These are phyloP conservation scores for Chrysochromulina parva DNA, from an alignment of 78 protist genomes.

Conservation along the genomic window DNA sequence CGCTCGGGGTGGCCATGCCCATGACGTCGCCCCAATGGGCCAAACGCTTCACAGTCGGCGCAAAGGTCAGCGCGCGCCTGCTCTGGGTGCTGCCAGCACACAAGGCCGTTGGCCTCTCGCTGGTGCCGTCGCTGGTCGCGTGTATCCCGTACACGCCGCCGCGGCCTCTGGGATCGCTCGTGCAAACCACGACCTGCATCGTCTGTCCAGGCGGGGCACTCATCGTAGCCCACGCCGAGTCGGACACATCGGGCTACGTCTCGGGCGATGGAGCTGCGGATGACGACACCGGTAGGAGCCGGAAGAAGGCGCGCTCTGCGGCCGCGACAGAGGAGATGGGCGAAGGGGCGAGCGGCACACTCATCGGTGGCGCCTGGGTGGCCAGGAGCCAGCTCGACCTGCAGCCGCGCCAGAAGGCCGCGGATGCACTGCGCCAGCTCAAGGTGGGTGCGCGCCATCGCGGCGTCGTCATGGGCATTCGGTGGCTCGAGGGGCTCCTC, in stretches of 20 bases:
- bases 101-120: neutral
- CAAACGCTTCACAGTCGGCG: neutral
- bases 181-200: too few relatives aligned
- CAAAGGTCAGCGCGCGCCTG: neutral
- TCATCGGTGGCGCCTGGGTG: too few relatives aligned
- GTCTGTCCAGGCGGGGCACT: too few relatives aligned
- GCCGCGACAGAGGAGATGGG: too few relatives aligned
- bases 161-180: too few relatives aligned
- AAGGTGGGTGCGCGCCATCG: neutral
- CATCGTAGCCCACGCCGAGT: too few relatives aligned
- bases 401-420: neutral
- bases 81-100: neutral
- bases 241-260: too few relatives aligned
- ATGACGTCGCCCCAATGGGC: neutral
- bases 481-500: neutral
- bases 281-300: too few relatives aligned
- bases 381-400: neutral
- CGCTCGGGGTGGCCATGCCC: neutral
- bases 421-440: neutral
- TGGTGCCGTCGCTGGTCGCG: neutral
- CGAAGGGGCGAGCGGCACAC: too few relatives aligned
- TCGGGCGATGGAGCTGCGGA: too few relatives aligned
- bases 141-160: neutral
- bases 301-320: too few relatives aligned
- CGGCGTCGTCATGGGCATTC: neutral